Evolutionary conservation across 2,329 filamentous ascomycete genomes (phyloP), one percentile per base, ranked within the genome.

Genomic region (Aspergillus spinulosporus): DNA sequence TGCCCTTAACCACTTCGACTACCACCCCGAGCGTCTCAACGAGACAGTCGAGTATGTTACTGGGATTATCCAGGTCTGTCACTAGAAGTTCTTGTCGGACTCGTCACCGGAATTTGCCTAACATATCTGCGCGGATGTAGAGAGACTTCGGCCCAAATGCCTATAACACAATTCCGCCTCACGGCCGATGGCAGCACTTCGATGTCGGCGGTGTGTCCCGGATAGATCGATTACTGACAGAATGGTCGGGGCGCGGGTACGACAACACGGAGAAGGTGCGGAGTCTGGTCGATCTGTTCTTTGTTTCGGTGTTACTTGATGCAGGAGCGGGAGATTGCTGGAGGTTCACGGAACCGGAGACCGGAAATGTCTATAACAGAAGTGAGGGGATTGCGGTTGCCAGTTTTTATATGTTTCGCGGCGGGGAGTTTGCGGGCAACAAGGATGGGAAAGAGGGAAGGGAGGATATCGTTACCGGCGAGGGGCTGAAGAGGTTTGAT

Each of bases 101-200:
- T 4, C 21, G 21, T 21, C 21, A 21, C 21, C 21, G 21, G 21
- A 21, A 21, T 21, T 21, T 21, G 21, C 21, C 21, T 21, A 21
- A 21, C 21, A 21, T 21, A 21, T 21, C 21, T 21, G 21, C 21
- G 21, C 21, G 21, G 21, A 21, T 21, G 29, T 2, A 82, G 80
- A 76, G 80, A 14, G 80, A 82, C 60, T 82, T 79, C 58, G 80
- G 80, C 0, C 80, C 80, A 1, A 73, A 80, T 57, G 72, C 67
- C 14, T 80, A 70, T 60, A 56, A 76, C 48, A 65, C 71, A 0
- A 84, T 84, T 49, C 82, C 82, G 0, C 79, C 81, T 6, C 82
- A 84, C 59, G 83, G 76, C 7, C 78, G 84, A 43, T 86, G 84
- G 81, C 84, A 86, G 65, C 84, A 87, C 69, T 86, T 86, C 61